Conservation (phyloP, 2,329 filamentous ascomycete species). For the Pleoardoris graminearum region DNA sequence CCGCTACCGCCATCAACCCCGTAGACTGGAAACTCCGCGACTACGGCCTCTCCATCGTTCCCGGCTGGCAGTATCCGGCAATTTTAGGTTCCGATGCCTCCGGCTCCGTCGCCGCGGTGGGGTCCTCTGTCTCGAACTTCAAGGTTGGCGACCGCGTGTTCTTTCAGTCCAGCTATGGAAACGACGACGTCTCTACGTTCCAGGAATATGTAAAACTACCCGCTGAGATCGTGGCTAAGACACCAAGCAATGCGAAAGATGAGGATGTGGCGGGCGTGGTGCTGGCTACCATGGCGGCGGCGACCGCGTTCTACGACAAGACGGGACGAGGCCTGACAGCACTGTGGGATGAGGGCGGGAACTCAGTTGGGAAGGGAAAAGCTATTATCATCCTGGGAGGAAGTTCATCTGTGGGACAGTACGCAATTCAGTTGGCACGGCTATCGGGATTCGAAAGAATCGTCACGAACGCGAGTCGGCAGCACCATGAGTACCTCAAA, state of each 20-base stretch:
- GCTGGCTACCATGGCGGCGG: slow-evolving; percentile 10
- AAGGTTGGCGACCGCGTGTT: slow-evolving; percentile 39
- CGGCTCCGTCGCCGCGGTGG: slow-evolving; percentile 50
- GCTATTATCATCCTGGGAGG: slow-evolving; percentile 46
- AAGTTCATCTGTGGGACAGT: slow-evolving; percentile 41
- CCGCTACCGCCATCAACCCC: slow-evolving; percentile 56
- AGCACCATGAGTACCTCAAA: slow-evolving; percentile 39
- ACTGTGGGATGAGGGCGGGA: slow-evolving; percentile 20
- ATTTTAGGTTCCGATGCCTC: slow-evolving; percentile 51
- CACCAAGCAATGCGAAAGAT: slow-evolving; percentile 29
- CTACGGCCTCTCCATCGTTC: slow-evolving; percentile 46
- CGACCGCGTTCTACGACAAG: slow-evolving; percentile 12
- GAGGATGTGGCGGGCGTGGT: slow-evolving; percentile 13
- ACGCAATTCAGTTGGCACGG: slow-evolving; percentile 44
- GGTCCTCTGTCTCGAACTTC: slow-evolving; percentile 39
- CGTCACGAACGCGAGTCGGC: slow-evolving; percentile 37
- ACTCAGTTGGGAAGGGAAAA: slow-evolving; percentile 15
- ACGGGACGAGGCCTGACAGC: slow-evolving; percentile 10
- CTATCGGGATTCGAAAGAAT: slow-evolving; percentile 41
- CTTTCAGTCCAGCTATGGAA: slow-evolving; percentile 23
- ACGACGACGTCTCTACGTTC: slow-evolving; percentile 33
- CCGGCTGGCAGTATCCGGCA: slow-evolving; percentile 44
- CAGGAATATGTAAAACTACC: slow-evolving; percentile 21
- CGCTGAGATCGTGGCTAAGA: slow-evolving; percentile 21
- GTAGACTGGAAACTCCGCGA: slow-evolving; percentile 51